A percentile compares a stretch with the other conserved stretches of the same genome.
phyloP scores from a whole-genome alignment of 176 grass and related monocot genomes.

The Carex kokanica region DNA sequence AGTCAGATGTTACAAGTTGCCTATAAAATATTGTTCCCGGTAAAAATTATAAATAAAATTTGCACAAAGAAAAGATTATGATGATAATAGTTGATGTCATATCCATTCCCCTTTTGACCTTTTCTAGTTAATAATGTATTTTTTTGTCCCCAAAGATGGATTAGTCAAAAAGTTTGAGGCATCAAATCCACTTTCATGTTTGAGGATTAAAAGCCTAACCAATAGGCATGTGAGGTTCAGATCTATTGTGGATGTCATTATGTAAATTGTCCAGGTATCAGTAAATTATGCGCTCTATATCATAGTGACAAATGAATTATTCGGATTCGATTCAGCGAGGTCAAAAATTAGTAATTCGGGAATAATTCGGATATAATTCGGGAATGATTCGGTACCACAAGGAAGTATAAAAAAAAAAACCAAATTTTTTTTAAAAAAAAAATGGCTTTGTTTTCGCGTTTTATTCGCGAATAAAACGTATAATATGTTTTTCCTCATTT shows the following conservation, averaged over 20 bases:
- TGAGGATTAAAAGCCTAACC: neutral
- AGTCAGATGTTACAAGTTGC: neutral
- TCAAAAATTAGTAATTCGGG: too few relatives aligned
- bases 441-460: too few relatives aligned
- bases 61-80: neutral
- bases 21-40: neutral
- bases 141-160: neutral
- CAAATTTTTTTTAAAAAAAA: too few relatives aligned
- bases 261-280: too few relatives aligned
- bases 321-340: too few relatives aligned
- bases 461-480: too few relatives aligned
- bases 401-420: too few relatives aligned
- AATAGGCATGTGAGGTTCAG: neutral
- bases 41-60: neutral
- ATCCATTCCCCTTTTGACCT: neutral
- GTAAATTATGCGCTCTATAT: too few relatives aligned
- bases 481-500: too few relatives aligned
- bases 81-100: conserved; percentile 4
- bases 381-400: too few relatives aligned
- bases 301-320: too few relatives aligned
- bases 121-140: neutral
- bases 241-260: neutral
- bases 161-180: conserved; percentile 1
- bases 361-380: too few relatives aligned
- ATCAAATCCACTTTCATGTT: conserved; percentile 2